Evolutionary conservation across 1,284 basidiomycete species (phyloP), one percentile per base, ranked within the genome.

Genomic region (Pseudozyma tsukubaensis): DNA sequence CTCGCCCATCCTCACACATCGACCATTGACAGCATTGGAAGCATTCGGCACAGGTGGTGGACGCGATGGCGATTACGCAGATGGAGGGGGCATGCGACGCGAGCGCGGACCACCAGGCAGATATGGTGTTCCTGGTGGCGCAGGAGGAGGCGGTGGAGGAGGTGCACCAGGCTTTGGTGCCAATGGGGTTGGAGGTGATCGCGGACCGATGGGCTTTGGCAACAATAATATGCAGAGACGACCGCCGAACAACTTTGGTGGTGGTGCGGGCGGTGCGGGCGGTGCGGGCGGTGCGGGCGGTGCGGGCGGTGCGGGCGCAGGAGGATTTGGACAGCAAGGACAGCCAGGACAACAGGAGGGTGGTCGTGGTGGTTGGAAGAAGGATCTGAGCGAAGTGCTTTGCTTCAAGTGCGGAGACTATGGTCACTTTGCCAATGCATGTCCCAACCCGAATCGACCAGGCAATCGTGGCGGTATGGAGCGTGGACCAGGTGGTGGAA

Each of bases 331-430:
- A 37, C 18, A 36, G 29, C 59, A 43, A 32, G 6, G 43, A 13
- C 54, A 51, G 32, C 53, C 44, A 42, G 53, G 32, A 18, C 57
- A 59, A 52, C 66, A 61, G 39, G 70, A 57, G 1, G 63, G 56
- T 12, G 69, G 74, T 18, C 24, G 59, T 47, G 56, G 67, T 35
- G 72, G 71, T 2, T 71, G 63, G 66, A 59, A 58, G 13, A 75
- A 76, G 45, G 79, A 84, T 50, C 61, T 82, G 14, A 76, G 57
- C 21, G 77, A 80, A 40, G 79, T 83, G 12, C 63, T 79, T 4
- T 84, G 82, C 60, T 84, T 79, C 73, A 84, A 84, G 63, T 83
- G 81, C 44, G 80, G 81, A 19, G 80, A 83, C 34, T 65, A 65
- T 24, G 81, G 81, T 16, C 81, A 84, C 55, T 84, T 81, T 72